phyloP scores from a whole-genome alignment of 225 moss, liverwort and hornwort species.

The Bryum argenteum region DNA sequence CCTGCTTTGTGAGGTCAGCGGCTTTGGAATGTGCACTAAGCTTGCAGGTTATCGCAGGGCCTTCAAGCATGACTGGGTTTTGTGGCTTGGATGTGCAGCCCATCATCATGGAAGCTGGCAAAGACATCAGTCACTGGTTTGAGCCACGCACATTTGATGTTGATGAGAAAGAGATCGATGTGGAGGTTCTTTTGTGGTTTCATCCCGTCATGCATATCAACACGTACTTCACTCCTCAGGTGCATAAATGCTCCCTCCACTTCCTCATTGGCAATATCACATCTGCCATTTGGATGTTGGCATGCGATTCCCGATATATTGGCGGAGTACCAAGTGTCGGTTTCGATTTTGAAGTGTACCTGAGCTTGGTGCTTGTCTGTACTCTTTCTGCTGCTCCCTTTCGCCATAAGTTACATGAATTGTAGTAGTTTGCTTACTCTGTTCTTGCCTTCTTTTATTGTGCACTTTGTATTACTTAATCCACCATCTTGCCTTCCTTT shows the following conservation, averaged over 20 bases:
- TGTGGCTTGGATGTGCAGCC: slow-evolving; percentile 35
- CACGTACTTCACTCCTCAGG: slow-evolving; percentile 59
- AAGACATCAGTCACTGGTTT: slow-evolving; percentile 69
- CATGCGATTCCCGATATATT: neutral
- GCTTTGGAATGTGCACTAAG: too few species aligned
- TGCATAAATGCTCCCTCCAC: slow-evolving; percentile 1
- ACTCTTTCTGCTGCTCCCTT: too few species aligned
- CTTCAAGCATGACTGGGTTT: neutral
- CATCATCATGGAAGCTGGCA: slow-evolving; percentile 54
- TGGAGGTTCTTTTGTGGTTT: slow-evolving; percentile 48
- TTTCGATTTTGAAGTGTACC: too few species aligned
- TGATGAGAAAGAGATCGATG: slow-evolving; percentile 21
- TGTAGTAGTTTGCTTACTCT: too few species aligned
- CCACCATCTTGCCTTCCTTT: too few species aligned
- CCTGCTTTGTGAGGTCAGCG: slow-evolving; percentile 50
- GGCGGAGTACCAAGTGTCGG: too few species aligned
- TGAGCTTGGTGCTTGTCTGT: too few species aligned
- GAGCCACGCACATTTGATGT: slow-evolving; percentile 49
- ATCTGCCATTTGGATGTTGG: neutral
- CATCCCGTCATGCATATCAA: slow-evolving; percentile 47
- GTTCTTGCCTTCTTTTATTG: too few species aligned
- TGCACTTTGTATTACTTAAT: too few species aligned
- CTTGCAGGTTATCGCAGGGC: too few species aligned
- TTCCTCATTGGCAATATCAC: neutral
- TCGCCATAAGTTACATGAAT: too few species aligned